Evolutionary conservation across 306 rosid species (phyloP).

Genomic region (Corylus americana): DNA sequence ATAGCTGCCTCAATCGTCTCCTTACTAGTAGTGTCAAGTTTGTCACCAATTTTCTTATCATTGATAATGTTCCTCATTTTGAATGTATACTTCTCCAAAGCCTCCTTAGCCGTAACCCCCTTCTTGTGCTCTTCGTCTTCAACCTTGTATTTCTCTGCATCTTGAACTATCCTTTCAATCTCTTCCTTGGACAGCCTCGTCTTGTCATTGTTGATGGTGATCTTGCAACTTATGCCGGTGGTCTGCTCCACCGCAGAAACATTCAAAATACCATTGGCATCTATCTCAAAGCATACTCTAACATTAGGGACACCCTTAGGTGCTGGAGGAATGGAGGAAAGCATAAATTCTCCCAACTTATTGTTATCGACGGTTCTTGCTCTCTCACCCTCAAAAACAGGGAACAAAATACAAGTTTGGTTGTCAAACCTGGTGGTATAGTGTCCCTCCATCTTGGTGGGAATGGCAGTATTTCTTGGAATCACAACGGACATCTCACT

Average conservation of each 20-base stretch:
- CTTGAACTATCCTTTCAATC: conserved; percentile 61
- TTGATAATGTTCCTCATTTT: conserved; percentile 59
- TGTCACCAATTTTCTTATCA: conserved; percentile 45
- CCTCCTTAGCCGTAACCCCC: conserved; percentile 53
- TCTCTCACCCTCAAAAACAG: conserved; percentile 65
- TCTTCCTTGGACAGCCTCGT: conserved; percentile 56
- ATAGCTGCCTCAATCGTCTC: conserved; percentile 61
- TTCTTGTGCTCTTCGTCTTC: conserved; percentile 72
- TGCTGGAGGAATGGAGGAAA: conserved; percentile 59
- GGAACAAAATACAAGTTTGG: conserved; percentile 45
- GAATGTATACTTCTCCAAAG: conserved; percentile 53
- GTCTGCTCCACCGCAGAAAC: conserved; percentile 63
- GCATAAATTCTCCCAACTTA: conserved; percentile 52
- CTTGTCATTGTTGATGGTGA: conserved; percentile 60
- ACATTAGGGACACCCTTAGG: conserved; percentile 63
- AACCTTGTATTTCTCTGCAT: conserved; percentile 62
- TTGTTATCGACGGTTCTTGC: conserved; percentile 56
- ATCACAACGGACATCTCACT: conserved; percentile 22
- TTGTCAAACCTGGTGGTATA: conserved; percentile 13
- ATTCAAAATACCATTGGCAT: conserved; percentile 65
- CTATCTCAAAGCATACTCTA: conserved; percentile 60
- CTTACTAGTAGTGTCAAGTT: conserved; percentile 41
- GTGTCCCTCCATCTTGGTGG: conserved; percentile 10
- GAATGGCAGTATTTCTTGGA: conserved; percentile 25
- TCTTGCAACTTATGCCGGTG: conserved; percentile 52